Conservation (phyloP, 2,329 filamentous ascomycete species). For the Mycosphaerelloides madeirae region DNA sequence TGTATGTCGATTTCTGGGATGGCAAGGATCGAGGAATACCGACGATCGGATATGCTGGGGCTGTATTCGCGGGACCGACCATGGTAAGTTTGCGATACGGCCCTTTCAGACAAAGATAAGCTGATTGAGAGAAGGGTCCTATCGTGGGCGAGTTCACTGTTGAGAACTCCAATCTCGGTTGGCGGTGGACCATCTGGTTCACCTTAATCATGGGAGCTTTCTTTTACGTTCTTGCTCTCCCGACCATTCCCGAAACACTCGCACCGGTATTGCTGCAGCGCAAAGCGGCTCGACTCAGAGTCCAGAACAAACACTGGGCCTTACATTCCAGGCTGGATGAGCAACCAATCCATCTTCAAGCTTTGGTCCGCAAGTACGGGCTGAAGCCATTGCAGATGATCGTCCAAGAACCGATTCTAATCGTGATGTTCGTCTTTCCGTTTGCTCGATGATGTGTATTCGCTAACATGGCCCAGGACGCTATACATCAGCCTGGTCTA, state of each 20-base stretch:
- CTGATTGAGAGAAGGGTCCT: too few species aligned
- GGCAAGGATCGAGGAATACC: constrained; percentile 8
- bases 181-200: constrained; percentile 56
- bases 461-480: too few species aligned
- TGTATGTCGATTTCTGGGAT: constrained; percentile 43
- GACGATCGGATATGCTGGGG: constrained; percentile 24
- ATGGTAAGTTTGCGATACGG: too few species aligned
- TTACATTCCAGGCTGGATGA: constrained; percentile 45
- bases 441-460: too few species aligned
- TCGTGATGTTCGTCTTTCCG: too few species aligned
- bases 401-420: constrained; percentile 45
- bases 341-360: constrained; percentile 34
- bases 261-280: constrained; percentile 45
- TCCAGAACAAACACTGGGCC: constrained; percentile 45
- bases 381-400: constrained; percentile 41
- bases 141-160: constrained; percentile 50
- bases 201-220: constrained; percentile 46
- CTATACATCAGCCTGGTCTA: constrained; percentile 37
- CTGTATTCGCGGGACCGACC: constrained; percentile 48
- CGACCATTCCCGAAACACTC: constrained; percentile 51
- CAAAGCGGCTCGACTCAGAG: constrained; percentile 46
- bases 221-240: constrained; percentile 40
- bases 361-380: constrained; percentile 43
- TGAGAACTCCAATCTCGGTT: constrained; percentile 44
- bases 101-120: constrained; percentile 44